Evolutionary conservation across 1,284 basidiomycete species (phyloP).

Genomic region (Anthracocystis walkeri): DNA sequence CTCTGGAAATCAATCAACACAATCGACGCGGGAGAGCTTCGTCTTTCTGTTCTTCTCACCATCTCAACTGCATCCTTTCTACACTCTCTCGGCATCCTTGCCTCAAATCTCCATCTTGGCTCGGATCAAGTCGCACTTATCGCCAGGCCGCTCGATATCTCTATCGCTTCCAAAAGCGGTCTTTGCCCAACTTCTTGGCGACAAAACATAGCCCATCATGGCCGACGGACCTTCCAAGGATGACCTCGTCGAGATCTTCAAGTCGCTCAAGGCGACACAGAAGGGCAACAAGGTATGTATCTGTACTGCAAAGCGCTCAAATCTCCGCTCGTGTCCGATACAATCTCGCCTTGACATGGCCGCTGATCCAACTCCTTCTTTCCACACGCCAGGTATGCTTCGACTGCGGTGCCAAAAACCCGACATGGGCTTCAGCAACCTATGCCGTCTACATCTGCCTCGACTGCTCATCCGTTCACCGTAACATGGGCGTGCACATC

Average conservation of each 20-base stretch:
- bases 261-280: constrained; percentile 59
- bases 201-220: constrained; percentile 29
- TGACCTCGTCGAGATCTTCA: constrained; percentile 69
- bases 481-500: constrained; percentile 98
- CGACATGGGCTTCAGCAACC: constrained; percentile 96
- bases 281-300: constrained; percentile 63
- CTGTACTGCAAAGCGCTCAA: background rate
- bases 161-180: too few species aligned
- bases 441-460: constrained; percentile 98
- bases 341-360: background rate
- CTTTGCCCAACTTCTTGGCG: background rate
- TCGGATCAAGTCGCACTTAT: background rate
- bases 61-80: background rate
- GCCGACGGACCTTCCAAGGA: constrained; percentile 64
- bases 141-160: background rate
- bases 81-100: background rate
- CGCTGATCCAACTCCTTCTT: constrained; percentile 2
- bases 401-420: constrained; percentile 95
- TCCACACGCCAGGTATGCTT: constrained; percentile 81
- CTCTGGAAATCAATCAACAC: constrained; percentile 14
- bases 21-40: background rate
- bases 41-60: constrained; percentile 10
- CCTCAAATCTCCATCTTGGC: background rate
- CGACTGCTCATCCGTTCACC: constrained; percentile 93
- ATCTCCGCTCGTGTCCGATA: background rate